These are phyloP conservation scores for Protea cynaroides DNA, from an alignment of 164 flowering plant genomes.

Conservation along the genomic window DNA sequence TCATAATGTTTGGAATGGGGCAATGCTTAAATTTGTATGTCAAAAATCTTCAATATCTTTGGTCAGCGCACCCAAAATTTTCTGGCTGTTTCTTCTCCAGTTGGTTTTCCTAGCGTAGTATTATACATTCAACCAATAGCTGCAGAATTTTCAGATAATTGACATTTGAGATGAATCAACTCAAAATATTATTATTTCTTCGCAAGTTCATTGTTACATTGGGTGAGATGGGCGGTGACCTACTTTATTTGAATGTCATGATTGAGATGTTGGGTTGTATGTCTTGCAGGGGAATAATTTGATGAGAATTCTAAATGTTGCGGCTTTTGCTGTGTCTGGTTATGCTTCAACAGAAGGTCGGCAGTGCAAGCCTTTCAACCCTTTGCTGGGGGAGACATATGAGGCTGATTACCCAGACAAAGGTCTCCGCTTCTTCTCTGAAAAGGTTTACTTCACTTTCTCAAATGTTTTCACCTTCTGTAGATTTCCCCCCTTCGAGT, in stretches of 20 bases:
- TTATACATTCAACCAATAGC: background rate
- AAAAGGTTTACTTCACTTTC: conserved; percentile 46
- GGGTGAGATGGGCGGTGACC: background rate
- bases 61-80: no score
- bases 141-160: background rate
- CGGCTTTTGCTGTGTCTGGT: conserved; percentile 97
- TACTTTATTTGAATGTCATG: conserved; percentile 2
- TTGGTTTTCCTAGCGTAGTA: background rate
- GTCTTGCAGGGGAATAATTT: conserved; percentile 84
- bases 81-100: no score
- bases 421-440: conserved; percentile 95
- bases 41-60: no score
- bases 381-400: conserved; percentile 97
- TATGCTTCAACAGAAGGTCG: conserved; percentile 99
- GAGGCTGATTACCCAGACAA: conserved; percentile 99
- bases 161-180: background rate
- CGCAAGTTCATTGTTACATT: background rate
- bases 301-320: conserved; percentile 88
- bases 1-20: no score
- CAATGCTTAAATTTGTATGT: no score
- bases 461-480: background rate
- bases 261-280: conserved; percentile 5
- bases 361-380: conserved; percentile 98
- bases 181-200: background rate
- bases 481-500: background rate